Base-by-base conservation (phyloP, 1,139 yeast species). In the Candida buenavistaensis region DNA sequence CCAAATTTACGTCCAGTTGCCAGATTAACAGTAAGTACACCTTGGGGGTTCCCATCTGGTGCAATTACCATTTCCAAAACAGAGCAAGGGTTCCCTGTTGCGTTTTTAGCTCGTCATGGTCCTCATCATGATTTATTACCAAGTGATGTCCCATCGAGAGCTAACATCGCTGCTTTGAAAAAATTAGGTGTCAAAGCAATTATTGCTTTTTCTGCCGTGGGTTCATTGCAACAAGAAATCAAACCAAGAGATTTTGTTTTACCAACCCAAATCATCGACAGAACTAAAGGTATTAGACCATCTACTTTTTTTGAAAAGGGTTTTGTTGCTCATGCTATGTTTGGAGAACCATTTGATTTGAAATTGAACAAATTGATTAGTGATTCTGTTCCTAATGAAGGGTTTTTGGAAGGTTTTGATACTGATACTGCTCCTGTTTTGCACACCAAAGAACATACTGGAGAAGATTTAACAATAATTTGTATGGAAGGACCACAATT, bases 401-500 rank as follows among this genome's bases (percentile, higher is more conserved):
- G 78, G 30, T 75, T 73, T 31, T 68, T 87, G 52, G 75, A 74
- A 40, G 77, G 75, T 14, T 70, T 64, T 26, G 76, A 68, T 36
- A 38, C 38, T 15, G 50, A 59, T 12, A 62, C 62, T 32, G 54
- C 59, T 28, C 75, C 76, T 7, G 57, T 58, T 22, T 69, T 82
- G 50, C 90, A 83, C 60, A 69, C 84, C 38, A 78, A 73, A 55
- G 46, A 54, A 15, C 60, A 57, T 35, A 68, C 79, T 15, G 68
- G 65, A 34, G 82, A 80, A 37, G 97, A 90, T 52, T 67, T 86
- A 43, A 84, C 95, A 2, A 78, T 94, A 30, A 75, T 94, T 43
- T 92, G 98, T 64, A 92, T 92, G 98, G 99, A 92, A 63, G 99
- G 99, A 26, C 99, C 99, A 3, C 96, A 94, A 39, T 92, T 92